Conservation (phyloP, 2,329 filamentous ascomycete species). For the Chaetomium strumarium region DNA sequence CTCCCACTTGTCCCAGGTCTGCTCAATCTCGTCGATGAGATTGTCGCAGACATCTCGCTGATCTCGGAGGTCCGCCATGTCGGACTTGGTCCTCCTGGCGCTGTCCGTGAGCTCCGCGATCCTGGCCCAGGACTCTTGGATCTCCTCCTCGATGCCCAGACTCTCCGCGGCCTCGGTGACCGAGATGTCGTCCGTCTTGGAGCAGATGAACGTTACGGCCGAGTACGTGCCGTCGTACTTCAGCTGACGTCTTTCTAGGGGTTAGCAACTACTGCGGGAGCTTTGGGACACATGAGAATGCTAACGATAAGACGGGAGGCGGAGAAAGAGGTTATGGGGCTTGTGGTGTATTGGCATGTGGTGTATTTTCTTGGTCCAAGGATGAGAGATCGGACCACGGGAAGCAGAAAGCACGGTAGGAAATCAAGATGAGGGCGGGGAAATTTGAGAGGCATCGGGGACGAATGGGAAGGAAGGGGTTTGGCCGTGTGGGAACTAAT, state of each 20-base stretch:
- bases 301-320: background rate
- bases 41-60: constrained; percentile 29
- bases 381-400: no score
- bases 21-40: constrained; percentile 21
- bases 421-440: no score
- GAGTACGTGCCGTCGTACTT: constrained; percentile 52
- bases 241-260: constrained; percentile 38
- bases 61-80: constrained; percentile 26
- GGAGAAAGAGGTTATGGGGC: no score
- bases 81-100: background rate
- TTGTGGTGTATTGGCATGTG: no score
- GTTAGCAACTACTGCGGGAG: background rate
- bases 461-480: no score
- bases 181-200: constrained; percentile 55
- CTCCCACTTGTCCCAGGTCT: constrained; percentile 23
- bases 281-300: background rate
- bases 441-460: no score
- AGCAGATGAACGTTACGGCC: constrained; percentile 55
- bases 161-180: constrained; percentile 25
- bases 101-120: constrained; percentile 4
- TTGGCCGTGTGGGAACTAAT: no score
- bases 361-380: no score
- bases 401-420: no score
- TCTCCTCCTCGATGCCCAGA: constrained; percentile 19
- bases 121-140: constrained; percentile 11